These are phyloP conservation scores for Fusarium nodosum DNA, from an alignment of 2,329 filamentous ascomycete species.

Conservation along the genomic window DNA sequence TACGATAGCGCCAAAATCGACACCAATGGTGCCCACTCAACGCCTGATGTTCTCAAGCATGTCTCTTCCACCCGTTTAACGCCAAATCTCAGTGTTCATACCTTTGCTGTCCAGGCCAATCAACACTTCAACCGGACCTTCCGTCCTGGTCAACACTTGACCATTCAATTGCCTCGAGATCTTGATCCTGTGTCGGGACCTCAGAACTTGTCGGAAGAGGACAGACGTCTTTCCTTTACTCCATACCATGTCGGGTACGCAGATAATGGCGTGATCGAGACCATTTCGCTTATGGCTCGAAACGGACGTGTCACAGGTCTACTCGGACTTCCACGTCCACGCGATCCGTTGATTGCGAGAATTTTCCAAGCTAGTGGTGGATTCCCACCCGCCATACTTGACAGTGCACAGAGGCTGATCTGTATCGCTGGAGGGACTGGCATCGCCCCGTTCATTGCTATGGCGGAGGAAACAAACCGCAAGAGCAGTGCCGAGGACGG, in stretches of 20 bases:
- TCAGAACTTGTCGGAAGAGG: constrained; percentile 15
- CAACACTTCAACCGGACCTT: not conserved
- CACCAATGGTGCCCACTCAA: not conserved
- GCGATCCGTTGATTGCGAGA: not conserved
- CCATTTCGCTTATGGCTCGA: constrained; percentile 7
- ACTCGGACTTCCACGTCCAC: constrained; percentile 16
- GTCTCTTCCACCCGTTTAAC: constrained; percentile 23
- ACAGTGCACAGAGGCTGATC: accelerated
- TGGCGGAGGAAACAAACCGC: not conserved
- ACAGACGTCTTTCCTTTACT: constrained; percentile 19
- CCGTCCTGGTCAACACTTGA: constrained; percentile 18
- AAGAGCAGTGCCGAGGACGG: accelerated
- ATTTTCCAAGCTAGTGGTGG: constrained; percentile 15
- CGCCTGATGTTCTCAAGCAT: constrained; percentile 7
- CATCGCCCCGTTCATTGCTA: not conserved
- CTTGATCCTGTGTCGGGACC: constrained; percentile 23
- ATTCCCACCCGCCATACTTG: not conserved
- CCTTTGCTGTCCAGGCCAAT: constrained; percentile 5
- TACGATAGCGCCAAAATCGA: constrained; percentile 1
- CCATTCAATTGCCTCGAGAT: constrained; percentile 17
- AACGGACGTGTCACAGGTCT: constrained; percentile 23
- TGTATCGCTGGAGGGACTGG: constrained; percentile 20
- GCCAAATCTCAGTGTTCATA: constrained; percentile 14
- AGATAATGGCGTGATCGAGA: not conserved
- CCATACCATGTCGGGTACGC: constrained; percentile 5